phyloP scores from a whole-genome alignment of 2,329 filamentous ascomycete genomes.

The Verticillium alfalfae region DNA sequence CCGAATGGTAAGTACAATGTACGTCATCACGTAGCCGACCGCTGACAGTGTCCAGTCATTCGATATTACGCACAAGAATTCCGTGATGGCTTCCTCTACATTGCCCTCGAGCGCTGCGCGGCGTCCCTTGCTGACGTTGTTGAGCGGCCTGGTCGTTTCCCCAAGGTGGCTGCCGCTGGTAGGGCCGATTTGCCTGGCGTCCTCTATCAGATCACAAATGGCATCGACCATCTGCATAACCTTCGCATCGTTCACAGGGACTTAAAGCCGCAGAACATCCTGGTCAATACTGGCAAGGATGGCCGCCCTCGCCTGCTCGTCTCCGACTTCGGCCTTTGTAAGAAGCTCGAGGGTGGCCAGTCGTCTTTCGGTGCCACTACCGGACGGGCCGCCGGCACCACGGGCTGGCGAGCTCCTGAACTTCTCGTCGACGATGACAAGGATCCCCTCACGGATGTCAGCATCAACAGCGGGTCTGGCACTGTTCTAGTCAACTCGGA shows the following conservation, averaged over 20 bases:
- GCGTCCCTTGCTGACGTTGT: conserved; percentile 90
- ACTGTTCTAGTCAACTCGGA: conserved; percentile 52
- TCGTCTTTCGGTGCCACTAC: conserved; percentile 94
- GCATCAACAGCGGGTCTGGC: conserved; percentile 56
- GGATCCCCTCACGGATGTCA: conserved; percentile 41
- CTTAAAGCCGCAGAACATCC: conserved; percentile 94
- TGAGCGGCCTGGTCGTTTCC: conserved; percentile 64
- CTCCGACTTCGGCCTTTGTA: conserved; percentile 95
- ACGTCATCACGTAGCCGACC: background rate
- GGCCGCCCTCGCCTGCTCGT: conserved; percentile 80
- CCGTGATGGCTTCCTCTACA: conserved; percentile 88
- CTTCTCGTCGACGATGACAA: conserved; percentile 72
- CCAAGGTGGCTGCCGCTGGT: conserved; percentile 65
- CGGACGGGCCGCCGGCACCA: conserved; percentile 86
- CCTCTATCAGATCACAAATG: conserved; percentile 83
- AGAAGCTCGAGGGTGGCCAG: conserved; percentile 90
- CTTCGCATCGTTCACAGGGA: conserved; percentile 95
- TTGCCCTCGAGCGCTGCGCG: conserved; percentile 88
- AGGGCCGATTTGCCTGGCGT: conserved; percentile 73
- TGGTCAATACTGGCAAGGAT: conserved; percentile 70
- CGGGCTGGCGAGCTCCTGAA: conserved; percentile 94
- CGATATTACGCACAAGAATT: conserved; percentile 92
- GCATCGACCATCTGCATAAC: conserved; percentile 82
- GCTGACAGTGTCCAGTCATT: conserved; percentile 57
- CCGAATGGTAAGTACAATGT: conserved; percentile 59